These are phyloP conservation scores for Fusarium continuum DNA, from an alignment of 2,329 filamentous ascomycete genomes.

Conservation along the genomic window DNA sequence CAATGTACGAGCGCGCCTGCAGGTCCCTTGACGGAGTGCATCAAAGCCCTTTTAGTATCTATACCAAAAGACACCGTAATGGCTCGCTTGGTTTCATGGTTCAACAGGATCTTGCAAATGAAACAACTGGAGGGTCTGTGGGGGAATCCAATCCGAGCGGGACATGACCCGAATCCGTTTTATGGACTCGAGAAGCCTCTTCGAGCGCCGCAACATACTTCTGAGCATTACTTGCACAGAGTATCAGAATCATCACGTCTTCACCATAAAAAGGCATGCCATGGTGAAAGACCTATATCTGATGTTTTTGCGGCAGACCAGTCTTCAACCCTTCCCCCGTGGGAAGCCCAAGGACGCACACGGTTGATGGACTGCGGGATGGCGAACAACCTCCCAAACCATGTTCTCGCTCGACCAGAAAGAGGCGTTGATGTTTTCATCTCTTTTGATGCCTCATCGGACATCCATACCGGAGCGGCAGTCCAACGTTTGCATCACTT, in stretches of 20 bases:
- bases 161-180: slow-evolving; percentile 39
- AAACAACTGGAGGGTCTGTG: slow-evolving; percentile 32
- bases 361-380: slow-evolving; percentile 38
- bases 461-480: slow-evolving; percentile 28
- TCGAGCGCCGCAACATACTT: neutral
- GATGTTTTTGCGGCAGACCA: rapidly evolving
- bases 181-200: slow-evolving; percentile 26
- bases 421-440: slow-evolving; percentile 29
- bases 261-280: rapidly evolving
- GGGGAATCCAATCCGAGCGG: slow-evolving; percentile 38
- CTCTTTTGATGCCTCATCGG: slow-evolving; percentile 35
- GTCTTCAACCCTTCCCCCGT: neutral
- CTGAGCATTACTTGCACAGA: neutral
- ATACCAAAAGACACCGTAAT: slow-evolving; percentile 32
- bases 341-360: slow-evolving; percentile 36
- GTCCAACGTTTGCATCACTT: slow-evolving; percentile 33
- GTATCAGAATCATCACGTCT: too few species aligned
- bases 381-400: slow-evolving; percentile 38
- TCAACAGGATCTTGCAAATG: slow-evolving; percentile 23
- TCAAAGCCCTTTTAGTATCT: slow-evolving; percentile 26
- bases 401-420: slow-evolving; percentile 27
- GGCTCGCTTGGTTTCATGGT: neutral
- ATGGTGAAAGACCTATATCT: rapidly evolving
- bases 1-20: slow-evolving; percentile 40
- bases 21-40: slow-evolving; percentile 25